Evolutionary conservation across 2,329 filamentous ascomycete species (phyloP), one percentile per base, ranked within the genome.

Genomic region (Colletotrichum ledebouriae): DNA sequence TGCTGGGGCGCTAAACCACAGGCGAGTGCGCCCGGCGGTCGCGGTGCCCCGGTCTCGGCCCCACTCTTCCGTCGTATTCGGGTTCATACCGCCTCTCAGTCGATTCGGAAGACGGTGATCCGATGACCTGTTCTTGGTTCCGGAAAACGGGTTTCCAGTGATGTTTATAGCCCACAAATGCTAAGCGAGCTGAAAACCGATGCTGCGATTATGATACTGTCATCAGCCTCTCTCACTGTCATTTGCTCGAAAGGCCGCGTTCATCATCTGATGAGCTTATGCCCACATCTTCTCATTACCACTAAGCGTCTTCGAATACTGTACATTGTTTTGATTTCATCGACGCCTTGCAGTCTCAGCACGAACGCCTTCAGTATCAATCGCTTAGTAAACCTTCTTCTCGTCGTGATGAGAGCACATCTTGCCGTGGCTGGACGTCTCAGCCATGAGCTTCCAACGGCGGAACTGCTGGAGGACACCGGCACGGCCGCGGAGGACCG

Each of bases 401-500:
- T 50, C 66, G 13, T 69, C 66, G 6, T 67, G 55, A 57, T 69
- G 67, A 13, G 67, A 67, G 53, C 67, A 69, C n/a, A 56, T 63
- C 57, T 69, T 67, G 63, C 67, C 67, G 11, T 67, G 67, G 50
- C 63, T 52, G 2, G 67, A 33, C n/a, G 17, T 41, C 67, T 69
- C 63, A 6, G 67, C 56, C 29, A 62, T 6, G 2, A n/a, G 11
- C 12, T 58, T 67, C 67, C 67, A 69, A 22, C 67, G 63, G 15
- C 52, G 44, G 15, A 69, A 53, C 22, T 69, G 67, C n/a, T 61
- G 67, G 5, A 67, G 63, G 10, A 69, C 46, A 15, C 58, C 63
- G 2, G 63, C 57, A 42, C 67, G 67, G 41, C 63, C 67, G 2
- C 67, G 74, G 0, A 74, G 75, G 59, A 77, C 76, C 7, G 71